A percentile compares a stretch with the other conserved stretches of the same genome.
These are phyloP conservation scores for Colletotrichum navitas DNA, from an alignment of 2,329 filamentous ascomycete species.

Conservation along the genomic window DNA sequence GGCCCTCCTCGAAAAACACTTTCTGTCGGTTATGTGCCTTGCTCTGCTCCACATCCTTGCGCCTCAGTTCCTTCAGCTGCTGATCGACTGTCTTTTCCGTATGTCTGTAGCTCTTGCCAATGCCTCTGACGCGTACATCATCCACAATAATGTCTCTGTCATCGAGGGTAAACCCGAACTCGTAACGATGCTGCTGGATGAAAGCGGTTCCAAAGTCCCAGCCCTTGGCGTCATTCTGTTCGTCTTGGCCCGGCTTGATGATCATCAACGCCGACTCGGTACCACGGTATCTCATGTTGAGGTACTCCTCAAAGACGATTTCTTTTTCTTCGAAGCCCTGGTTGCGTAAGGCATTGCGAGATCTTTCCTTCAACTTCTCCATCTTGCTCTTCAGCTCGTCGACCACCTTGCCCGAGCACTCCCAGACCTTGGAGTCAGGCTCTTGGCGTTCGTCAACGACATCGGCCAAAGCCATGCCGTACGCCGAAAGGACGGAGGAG, in stretches of 20 bases:
- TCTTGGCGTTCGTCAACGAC: constrained; percentile 93
- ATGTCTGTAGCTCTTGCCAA: constrained; percentile 87
- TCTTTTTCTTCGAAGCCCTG: constrained; percentile 84
- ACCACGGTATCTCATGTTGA: constrained; percentile 93
- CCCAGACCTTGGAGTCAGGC: constrained; percentile 74
- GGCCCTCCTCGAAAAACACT: constrained; percentile 88
- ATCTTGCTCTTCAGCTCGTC: constrained; percentile 79
- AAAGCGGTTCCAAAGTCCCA: constrained; percentile 91
- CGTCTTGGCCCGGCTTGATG: constrained; percentile 75
- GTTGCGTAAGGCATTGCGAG: constrained; percentile 73
- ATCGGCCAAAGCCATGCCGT: constrained; percentile 93
- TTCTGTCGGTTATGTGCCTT: constrained; percentile 73
- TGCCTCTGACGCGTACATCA: constrained; percentile 88
- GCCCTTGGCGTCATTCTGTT: constrained; percentile 70
- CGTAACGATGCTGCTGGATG: constrained; percentile 87
- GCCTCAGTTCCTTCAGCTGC: constrained; percentile 79
- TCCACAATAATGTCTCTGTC: constrained; percentile 92
- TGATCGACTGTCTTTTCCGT: constrained; percentile 86
- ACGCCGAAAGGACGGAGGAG: constrained; percentile 89
- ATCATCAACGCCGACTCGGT: constrained; percentile 95
- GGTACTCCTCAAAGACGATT: constrained; percentile 89
- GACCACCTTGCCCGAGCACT: constrained; percentile 68
- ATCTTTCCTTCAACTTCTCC: constrained; percentile 82
- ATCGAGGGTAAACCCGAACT: constrained; percentile 89
- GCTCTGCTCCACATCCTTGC: constrained; percentile 65